phyloP scores from a whole-genome alignment of 305 asterid species.

The Fraxinus ornus region DNA sequence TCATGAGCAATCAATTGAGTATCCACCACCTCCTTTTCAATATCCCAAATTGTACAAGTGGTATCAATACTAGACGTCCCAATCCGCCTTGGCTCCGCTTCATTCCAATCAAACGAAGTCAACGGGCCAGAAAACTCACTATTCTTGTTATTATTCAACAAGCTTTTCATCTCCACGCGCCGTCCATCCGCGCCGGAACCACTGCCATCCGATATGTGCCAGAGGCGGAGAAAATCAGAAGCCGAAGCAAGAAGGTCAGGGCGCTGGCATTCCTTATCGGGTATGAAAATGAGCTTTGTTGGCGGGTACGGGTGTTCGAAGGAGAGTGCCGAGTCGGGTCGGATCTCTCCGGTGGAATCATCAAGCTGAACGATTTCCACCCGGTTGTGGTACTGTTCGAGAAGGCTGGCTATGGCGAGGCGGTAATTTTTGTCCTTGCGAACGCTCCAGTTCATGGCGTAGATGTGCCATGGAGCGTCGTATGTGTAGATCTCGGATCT shows the following conservation, averaged over 20 bases:
- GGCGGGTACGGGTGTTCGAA: constrained; percentile 96
- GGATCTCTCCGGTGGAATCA: constrained; percentile 76
- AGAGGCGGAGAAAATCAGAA: constrained; percentile 80
- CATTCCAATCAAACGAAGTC: constrained; percentile 95
- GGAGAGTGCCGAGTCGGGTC: constrained; percentile 67
- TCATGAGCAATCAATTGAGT: constrained; percentile 94
- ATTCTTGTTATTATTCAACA: constrained; percentile 64
- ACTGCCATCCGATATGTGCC: constrained; percentile 62
- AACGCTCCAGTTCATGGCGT: constrained; percentile 92
- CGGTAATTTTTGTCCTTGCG: constrained; percentile 89
- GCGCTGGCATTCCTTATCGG: constrained; percentile 86
- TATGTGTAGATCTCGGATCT: constrained; percentile 95
- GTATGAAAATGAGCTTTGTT: constrained; percentile 77
- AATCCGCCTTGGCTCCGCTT: constrained; percentile 83
- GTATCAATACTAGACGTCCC: constrained; percentile 93
- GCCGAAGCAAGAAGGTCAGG: constrained; percentile 87
- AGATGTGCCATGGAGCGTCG: constrained; percentile 95
- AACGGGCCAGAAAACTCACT: constrained; percentile 82
- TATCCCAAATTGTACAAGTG: constrained; percentile 91
- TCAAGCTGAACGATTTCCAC: constrained; percentile 84
- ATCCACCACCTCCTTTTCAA: constrained; percentile 85
- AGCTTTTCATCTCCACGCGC: constrained; percentile 66
- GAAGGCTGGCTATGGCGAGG: constrained; percentile 74
- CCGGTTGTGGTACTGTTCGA: constrained; percentile 80
- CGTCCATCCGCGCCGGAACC: constrained; percentile 17